Conservation (phyloP, 257 asterid genomes). For the Eucommia ulmoides region DNA sequence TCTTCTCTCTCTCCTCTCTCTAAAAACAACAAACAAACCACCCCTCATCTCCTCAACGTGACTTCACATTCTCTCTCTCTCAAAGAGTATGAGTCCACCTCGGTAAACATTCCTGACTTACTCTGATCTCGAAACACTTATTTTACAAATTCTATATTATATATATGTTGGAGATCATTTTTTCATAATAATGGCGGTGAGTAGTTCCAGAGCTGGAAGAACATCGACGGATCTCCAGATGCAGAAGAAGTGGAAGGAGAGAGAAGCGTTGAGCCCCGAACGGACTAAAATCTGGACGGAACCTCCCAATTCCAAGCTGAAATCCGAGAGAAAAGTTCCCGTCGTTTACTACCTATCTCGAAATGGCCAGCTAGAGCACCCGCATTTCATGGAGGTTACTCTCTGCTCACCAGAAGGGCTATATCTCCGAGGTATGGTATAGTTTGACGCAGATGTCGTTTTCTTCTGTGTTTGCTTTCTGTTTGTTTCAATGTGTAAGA, state of each 20-base stretch:
- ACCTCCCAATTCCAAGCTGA: constrained; percentile 24
- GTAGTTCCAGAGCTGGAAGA: constrained; percentile 22
- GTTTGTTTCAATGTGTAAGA: too few relatives aligned
- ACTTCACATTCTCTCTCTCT: neutral
- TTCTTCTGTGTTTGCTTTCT: too few relatives aligned
- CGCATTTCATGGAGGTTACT: constrained; percentile 92
- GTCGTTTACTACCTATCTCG: constrained; percentile 63
- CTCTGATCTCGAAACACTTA: neutral
- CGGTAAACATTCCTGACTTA: neutral
- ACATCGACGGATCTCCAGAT: constrained; percentile 20
- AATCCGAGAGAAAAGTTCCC: constrained; percentile 30
- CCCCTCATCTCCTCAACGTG: constrained; percentile 2
- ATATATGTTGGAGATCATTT: neutral
- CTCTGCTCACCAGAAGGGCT: constrained; percentile 56
- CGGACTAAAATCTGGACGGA: constrained; percentile 52
- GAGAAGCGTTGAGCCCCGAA: constrained; percentile 53
- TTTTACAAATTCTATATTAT: neutral
- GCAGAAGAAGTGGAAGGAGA: constrained; percentile 19
- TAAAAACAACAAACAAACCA: neutral
- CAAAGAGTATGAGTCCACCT: neutral
- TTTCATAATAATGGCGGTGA: constrained; percentile 26
- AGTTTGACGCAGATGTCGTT: too few relatives aligned
- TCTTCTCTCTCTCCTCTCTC: constrained; percentile 6
- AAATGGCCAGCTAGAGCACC: constrained; percentile 86
- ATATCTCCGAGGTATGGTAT: constrained; percentile 40